A percentile compares a stretch with the other conserved stretches of the same genome.
Conservation (phyloP, 805 yeast species). For the Torulaspora delbrueckii region DNA sequence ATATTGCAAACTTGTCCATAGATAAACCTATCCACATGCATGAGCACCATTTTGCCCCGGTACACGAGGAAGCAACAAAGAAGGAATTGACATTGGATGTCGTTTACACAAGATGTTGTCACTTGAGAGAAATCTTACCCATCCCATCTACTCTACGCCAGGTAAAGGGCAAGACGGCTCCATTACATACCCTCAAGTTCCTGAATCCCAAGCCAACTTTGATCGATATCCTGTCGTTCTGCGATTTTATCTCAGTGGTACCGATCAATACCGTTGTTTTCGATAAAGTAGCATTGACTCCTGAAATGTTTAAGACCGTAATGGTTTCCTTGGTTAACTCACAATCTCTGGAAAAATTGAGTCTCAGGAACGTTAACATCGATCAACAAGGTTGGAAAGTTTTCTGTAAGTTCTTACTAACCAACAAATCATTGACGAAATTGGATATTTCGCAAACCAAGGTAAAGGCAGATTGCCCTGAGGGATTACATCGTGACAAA, state of each 20-base stretch:
- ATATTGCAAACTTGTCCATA: constrained; percentile 43
- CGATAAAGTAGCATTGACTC: constrained; percentile 72
- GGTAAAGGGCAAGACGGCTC: constrained; percentile 70
- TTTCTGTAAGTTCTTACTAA: constrained; percentile 67
- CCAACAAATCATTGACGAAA: constrained; percentile 52
- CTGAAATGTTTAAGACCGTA: constrained; percentile 72
- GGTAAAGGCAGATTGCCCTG: constrained; percentile 35
- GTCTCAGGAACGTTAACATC: constrained; percentile 73
- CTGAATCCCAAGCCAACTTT: constrained; percentile 86
- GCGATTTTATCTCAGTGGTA: constrained; percentile 82
- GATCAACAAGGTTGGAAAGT: constrained; percentile 71
- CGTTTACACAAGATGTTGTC: constrained; percentile 89
- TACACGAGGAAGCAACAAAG: constrained; percentile 16
- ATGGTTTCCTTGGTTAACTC: constrained; percentile 66
- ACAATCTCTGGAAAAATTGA: constrained; percentile 61
- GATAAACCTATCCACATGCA: constrained; percentile 69
- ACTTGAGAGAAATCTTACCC: constrained; percentile 83
- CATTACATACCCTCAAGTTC: constrained; percentile 64
- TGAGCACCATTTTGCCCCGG: constrained; percentile 48
- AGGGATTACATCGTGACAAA: constrained; percentile 51
- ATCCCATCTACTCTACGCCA: constrained; percentile 85
- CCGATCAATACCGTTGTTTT: constrained; percentile 71
- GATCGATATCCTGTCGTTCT: constrained; percentile 80
- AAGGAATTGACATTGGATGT: constrained; percentile 46
- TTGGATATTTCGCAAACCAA: constrained; percentile 68